Conservation (phyloP, 345 rosid genomes). For the Erysimum cheiranthoides region DNA sequence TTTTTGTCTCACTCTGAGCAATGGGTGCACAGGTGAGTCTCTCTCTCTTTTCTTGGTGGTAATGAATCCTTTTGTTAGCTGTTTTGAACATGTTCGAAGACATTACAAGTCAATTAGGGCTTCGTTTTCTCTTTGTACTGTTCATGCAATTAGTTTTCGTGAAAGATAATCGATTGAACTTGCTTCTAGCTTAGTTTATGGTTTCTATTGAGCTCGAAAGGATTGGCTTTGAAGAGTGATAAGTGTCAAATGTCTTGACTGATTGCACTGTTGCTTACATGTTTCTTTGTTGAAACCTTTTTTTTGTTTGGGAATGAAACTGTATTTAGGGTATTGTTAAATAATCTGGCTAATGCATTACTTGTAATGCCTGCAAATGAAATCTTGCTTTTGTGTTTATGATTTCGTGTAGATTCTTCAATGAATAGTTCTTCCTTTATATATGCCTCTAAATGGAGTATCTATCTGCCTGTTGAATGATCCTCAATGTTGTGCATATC, state of each 20-base stretch:
- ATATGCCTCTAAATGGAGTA: background rate
- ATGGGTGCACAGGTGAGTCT: slow-evolving; percentile 34
- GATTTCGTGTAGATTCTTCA: slow-evolving; percentile 4
- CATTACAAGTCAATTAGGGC: background rate
- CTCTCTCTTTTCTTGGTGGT: slow-evolving; percentile 19
- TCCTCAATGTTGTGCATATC: background rate
- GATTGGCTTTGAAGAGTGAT: slow-evolving; percentile 2
- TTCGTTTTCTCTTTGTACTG: slow-evolving; percentile 13
- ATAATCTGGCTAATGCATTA: slow-evolving; percentile 11
- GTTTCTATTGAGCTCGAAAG: slow-evolving; percentile 10
- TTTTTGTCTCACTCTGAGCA: slow-evolving; percentile 32
- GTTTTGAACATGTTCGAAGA: slow-evolving; percentile 13
- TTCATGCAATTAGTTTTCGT: slow-evolving; percentile 43
- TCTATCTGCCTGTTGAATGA: background rate
- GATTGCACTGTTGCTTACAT: slow-evolving; percentile 1
- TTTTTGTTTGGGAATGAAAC: background rate
- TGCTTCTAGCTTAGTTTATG: slow-evolving; percentile 26
- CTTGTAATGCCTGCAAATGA: background rate
- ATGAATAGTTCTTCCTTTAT: background rate
- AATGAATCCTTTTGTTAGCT: slow-evolving; percentile 22
- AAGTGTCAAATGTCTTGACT: background rate
- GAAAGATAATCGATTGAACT: slow-evolving; percentile 17
- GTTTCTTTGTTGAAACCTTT: background rate
- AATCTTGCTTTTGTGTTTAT: slow-evolving; percentile 1
- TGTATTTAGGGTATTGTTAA: background rate